phyloP scores from a whole-genome alignment of 177 flowering plant species.

The Vitis hybrid region DNA sequence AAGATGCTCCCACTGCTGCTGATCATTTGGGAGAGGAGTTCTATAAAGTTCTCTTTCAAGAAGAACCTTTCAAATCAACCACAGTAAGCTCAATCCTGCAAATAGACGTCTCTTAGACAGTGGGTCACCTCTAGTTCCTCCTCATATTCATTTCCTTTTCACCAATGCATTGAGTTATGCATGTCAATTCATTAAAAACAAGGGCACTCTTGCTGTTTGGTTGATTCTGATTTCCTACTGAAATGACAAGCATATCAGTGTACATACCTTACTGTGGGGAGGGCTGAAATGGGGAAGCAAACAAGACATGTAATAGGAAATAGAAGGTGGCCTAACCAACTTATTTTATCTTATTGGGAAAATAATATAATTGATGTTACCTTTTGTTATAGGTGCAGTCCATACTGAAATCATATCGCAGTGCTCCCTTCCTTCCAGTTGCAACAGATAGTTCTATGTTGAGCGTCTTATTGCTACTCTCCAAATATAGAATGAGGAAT shows the following conservation, averaged over 20 bases:
- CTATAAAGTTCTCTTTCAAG: conserved; percentile 75
- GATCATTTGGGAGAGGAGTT: conserved; percentile 73
- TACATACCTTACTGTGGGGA: no score
- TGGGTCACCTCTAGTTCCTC: neutral
- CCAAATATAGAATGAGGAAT: conserved; percentile 80
- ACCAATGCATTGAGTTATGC: no score
- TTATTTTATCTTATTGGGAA: neutral
- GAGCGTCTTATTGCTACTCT: conserved; percentile 73
- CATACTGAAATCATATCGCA: conserved; percentile 67
- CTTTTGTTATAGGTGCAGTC: conserved; percentile 59
- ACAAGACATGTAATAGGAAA: neutral
- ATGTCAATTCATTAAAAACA: no score
- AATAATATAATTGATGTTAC: neutral
- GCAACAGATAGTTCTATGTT: conserved; percentile 73
- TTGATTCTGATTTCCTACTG: no score
- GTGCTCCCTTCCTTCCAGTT: conserved; percentile 88
- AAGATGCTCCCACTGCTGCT: conserved; percentile 84
- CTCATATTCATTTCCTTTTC: no score
- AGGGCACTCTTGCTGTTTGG: no score
- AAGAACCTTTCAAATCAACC: conserved; percentile 94
- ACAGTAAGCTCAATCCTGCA: conserved; percentile 41
- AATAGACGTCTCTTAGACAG: neutral
- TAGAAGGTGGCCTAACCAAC: neutral
- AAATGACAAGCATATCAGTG: no score
- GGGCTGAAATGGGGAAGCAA: no score